Evolutionary conservation across 495 filamentous ascomycete genomes (phyloP), one percentile per base, ranked within the genome.

Genomic region (Cercophora samala): DNA sequence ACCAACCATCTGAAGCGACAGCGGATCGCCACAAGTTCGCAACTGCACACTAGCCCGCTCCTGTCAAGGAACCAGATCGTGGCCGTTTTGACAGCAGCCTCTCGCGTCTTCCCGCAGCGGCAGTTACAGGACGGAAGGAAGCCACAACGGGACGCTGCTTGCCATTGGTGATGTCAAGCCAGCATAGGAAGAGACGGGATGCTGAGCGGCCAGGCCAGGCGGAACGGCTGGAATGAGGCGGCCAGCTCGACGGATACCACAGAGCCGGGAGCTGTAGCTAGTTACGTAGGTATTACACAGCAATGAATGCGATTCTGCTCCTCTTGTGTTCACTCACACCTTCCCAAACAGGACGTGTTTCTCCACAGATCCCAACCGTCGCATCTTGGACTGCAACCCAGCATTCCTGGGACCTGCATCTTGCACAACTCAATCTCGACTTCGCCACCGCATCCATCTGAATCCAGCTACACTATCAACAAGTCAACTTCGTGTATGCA

Each of bases 291-390:
- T 9, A 21, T 21, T 24, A 56, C 15, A 54, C n/a, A 17, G 54
- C 54, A 56, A 56, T 62, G 64, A 67, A 67, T 5, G 68, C 65
- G 60, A 64, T 69, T 63, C 62, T 56, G 55, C 64, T 0, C 25
- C 18, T 60, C 17, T 15, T 29, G 26, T 63, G n/a, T n/a, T n/a
- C n/a, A n/a, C n/a, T 63, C 26, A 63, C 65, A 70, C 68, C 68
- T 70, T 59, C 68, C 68, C 42, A 63, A 70, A 67, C 42, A 15
- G 65, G 68, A 70, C 62, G 67, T 62, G 58, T 68, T 63, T 68
- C 68, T 65, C 64, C 68, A 37, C 58, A 5, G 23, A n/a, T 23
- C 23, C 22, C 58, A 46, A 46, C 37, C 37, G 37, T 13, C 37
- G 13, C 37, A 46, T 18, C 37, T 46, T 46, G 37, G 37, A 17